Percentiles rank a stretch among this genome's conserved stretches.
Evolutionary conservation across 1,139 yeast genomes (phyloP).

Genomic region (Hemisphaericaspora subhashii): DNA sequence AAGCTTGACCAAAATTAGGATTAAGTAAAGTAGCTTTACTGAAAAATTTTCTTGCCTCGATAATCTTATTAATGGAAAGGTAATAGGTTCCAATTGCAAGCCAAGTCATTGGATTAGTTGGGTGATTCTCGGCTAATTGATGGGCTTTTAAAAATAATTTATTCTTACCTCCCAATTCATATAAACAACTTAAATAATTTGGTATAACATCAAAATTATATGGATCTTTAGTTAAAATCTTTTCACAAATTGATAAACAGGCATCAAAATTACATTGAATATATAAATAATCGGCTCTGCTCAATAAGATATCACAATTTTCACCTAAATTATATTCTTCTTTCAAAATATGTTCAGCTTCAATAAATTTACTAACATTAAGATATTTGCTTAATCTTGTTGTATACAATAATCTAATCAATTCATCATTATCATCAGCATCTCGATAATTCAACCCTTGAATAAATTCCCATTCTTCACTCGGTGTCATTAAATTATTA

Average conservation of each 20-base stretch:
- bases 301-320: conserved; percentile 67
- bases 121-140: conserved; percentile 81
- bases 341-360: conserved; percentile 62
- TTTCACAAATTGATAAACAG: conserved; percentile 74
- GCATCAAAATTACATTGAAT: conserved; percentile 79
- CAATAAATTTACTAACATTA: conserved; percentile 57
- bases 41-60: conserved; percentile 85
- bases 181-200: conserved; percentile 77
- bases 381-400: conserved; percentile 74
- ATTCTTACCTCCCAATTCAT: conserved; percentile 82
- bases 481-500: conserved; percentile 76
- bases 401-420: conserved; percentile 73
- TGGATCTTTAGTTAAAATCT: conserved; percentile 59
- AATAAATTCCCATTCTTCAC: conserved; percentile 85
- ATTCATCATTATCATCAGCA: conserved; percentile 78
- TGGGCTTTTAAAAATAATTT: conserved; percentile 81
- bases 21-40: conserved; percentile 86
- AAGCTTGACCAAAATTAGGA: conserved; percentile 92
- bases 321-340: conserved; percentile 73
- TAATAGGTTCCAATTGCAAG: conserved; percentile 91
- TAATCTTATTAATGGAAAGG: conserved; percentile 66
- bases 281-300: conserved; percentile 71
- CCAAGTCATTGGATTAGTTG: conserved; percentile 86
- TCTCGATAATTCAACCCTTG: conserved; percentile 67
- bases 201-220: conserved; percentile 77